These are phyloP conservation scores for Fraxinus greggii DNA, from an alignment of 305 asterid genomes.

Conservation along the genomic window DNA sequence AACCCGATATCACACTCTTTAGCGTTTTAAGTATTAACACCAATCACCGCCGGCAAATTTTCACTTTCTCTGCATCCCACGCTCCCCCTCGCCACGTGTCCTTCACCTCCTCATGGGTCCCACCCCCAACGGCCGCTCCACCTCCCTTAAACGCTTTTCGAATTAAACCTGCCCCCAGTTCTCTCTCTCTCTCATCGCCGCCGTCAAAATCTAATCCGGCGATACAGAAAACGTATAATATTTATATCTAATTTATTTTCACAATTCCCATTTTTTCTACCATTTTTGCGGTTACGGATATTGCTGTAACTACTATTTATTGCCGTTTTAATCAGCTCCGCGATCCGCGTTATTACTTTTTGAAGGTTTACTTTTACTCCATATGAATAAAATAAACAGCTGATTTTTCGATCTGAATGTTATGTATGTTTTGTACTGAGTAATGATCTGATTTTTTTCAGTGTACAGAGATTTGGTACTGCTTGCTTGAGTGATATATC, in stretches of 20 bases:
- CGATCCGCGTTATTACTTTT: background rate
- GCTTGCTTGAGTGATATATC: constrained; percentile 24
- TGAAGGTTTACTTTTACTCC: constrained; percentile 1
- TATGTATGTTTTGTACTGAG: background rate
- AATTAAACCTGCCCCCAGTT: background rate
- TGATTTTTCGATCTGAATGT: background rate
- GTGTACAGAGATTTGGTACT: constrained; percentile 21
- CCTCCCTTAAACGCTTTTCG: background rate
- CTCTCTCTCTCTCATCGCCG: background rate
- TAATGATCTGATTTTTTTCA: background rate
- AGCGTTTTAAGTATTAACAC: background rate
- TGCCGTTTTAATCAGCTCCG: background rate
- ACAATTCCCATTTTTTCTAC: background rate
- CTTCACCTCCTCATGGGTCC: background rate
- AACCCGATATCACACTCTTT: background rate
- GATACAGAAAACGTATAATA: background rate
- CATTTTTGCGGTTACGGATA: background rate
- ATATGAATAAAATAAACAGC: background rate
- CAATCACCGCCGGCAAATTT: background rate
- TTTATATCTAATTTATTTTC: background rate
- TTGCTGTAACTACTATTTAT: background rate
- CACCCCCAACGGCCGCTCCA: background rate
- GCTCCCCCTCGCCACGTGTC: background rate
- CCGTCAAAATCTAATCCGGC: constrained; percentile 6
- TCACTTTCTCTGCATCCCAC: background rate